Evolutionary conservation across 139 green algal species (phyloP), one percentile per base, ranked within the genome.

Genomic region (Pycnococcus provasolii): DNA sequence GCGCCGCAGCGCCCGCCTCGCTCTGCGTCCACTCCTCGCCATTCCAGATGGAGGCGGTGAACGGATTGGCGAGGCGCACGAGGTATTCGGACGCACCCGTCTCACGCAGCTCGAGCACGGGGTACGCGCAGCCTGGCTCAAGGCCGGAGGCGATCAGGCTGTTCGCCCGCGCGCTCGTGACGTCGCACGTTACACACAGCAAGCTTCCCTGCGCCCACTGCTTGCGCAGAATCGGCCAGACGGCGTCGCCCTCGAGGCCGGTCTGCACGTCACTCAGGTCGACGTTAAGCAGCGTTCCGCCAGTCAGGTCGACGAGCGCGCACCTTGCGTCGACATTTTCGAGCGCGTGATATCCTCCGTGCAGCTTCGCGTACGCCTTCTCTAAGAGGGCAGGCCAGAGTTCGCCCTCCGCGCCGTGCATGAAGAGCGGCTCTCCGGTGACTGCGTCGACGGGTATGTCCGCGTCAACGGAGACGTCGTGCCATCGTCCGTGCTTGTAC

Each of bases 281-380:
- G 47, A 76, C 76, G 66, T 76, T 68, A 65, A 75, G 47, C 47
- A 55, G 44, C 6, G 73, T 43, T 3, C 62, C 73, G 9, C 71
- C 71, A 11, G 73, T 79, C n/a, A 79, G 45, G 52, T 79, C 73
- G 37, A 79, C 73, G 15, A 79, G 41, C 45, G 73, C 73, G 9
- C 79, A 70, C 48, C 58, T 45, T 3, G 79, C 73, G 7, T 75
- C 37, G 4, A 70, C 73, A n/a, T 70, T 60, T 13, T 70, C 37
- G 63, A 79, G 50, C n/a, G 71, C 73, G 4, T 69, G 9, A 39
- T 79, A 79, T 7, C 15, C 63, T 3, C 71, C 71, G 54, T 79
- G 71, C 3, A 80, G 62, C 53, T 80, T 80, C 26, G 73, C 73
- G 76, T 79, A 79, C 7, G 73, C 73, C 45, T 79, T 79, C 61